These are phyloP conservation scores for Darksidea phi DNA, from an alignment of 495 filamentous ascomycete genomes.

Conservation along the genomic window DNA sequence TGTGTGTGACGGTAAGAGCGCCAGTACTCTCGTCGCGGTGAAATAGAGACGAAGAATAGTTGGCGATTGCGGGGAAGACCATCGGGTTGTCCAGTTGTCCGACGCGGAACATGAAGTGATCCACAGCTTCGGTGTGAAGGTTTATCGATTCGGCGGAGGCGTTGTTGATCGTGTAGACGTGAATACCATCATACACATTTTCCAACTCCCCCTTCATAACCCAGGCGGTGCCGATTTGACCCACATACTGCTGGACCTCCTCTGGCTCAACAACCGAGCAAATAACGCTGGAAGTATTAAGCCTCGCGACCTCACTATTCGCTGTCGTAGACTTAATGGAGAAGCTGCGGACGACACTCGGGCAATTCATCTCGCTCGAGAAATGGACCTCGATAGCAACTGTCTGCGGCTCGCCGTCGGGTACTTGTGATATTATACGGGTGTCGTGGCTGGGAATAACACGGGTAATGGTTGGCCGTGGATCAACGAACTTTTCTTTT, in stretches of 20 bases:
- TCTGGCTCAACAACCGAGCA: constrained; percentile 44
- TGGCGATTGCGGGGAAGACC: constrained; percentile 57
- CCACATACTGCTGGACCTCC: constrained; percentile 38
- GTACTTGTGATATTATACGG: constrained; percentile 54
- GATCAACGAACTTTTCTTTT: constrained; percentile 48
- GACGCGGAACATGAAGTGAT: constrained; percentile 59
- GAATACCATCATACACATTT: constrained; percentile 65
- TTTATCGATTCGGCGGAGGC: constrained; percentile 41
- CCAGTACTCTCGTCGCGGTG: constrained; percentile 43
- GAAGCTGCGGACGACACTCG: constrained; percentile 48
- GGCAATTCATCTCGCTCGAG: constrained; percentile 63
- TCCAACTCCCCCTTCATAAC: constrained; percentile 54
- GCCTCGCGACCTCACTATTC: constrained; percentile 43
- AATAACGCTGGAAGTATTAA: constrained; percentile 47
- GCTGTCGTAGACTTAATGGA: constrained; percentile 55
- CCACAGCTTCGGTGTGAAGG: constrained; percentile 50
- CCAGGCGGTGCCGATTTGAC: constrained; percentile 57
- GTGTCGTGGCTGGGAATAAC: constrained; percentile 65
- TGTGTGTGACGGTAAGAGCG: constrained; percentile 55
- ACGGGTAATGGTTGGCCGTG: constrained; percentile 65
- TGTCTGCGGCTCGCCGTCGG: constrained; percentile 48
- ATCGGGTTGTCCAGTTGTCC: constrained; percentile 60
- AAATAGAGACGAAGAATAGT: constrained; percentile 58
- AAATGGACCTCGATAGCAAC: constrained; percentile 58
- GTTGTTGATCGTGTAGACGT: constrained; percentile 61